phyloP scores from a whole-genome alignment of 257 asterid species.

The Nicotiana tabacum region DNA sequence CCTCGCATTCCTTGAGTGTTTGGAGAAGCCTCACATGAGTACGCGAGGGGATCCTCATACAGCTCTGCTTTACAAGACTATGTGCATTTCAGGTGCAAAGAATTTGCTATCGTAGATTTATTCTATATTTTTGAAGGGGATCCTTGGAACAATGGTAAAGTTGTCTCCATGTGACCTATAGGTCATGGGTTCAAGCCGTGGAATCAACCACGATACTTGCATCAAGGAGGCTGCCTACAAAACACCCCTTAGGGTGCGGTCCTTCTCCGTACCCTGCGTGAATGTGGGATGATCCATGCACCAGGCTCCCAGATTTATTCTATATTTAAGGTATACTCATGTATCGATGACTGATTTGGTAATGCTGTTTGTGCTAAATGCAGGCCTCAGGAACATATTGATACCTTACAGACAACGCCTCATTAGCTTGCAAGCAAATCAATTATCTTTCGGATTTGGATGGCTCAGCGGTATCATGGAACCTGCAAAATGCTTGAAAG shows the following conservation, averaged over 20 bases:
- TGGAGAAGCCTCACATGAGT: conserved; percentile 72
- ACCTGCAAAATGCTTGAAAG: conserved; percentile 22
- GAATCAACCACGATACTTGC: too few species aligned
- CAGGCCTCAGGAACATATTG: conserved; percentile 72
- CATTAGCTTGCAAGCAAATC: conserved; percentile 51
- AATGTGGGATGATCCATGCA: too few species aligned
- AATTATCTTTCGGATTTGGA: conserved; percentile 33
- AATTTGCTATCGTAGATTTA: not conserved
- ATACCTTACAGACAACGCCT: conserved; percentile 82
- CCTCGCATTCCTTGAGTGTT: conserved; percentile 83
- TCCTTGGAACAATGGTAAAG: too few species aligned
- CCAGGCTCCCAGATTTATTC: not conserved
- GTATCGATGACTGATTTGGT: not conserved
- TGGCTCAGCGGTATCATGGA: conserved; percentile 51
- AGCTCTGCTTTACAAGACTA: conserved; percentile 64
- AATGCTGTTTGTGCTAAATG: conserved; percentile 13
- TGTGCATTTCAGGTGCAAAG: conserved; percentile 79
- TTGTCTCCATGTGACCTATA: too few species aligned
- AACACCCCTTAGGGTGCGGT: too few species aligned
- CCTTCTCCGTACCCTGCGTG: too few species aligned
- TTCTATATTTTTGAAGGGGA: too few species aligned
- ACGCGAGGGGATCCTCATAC: conserved; percentile 62
- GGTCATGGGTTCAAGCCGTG: too few species aligned
- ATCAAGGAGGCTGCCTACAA: too few species aligned
- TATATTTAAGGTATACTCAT: not conserved